phyloP scores from a whole-genome alignment of 1,139 yeast species.

The Pichia sp. region DNA sequence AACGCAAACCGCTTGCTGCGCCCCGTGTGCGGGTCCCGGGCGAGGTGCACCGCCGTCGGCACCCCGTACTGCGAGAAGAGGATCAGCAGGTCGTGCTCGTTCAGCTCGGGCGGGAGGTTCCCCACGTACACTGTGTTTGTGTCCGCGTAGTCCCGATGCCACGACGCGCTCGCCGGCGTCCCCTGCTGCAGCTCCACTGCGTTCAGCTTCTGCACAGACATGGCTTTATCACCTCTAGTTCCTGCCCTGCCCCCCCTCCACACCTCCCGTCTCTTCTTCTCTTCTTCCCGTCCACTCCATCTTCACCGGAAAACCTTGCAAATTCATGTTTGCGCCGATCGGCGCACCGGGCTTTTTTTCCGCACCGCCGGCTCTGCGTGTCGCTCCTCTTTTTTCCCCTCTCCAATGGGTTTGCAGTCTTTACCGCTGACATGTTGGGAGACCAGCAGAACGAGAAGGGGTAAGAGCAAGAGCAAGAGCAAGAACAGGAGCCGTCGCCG shows the following conservation, averaged over 20 bases:
- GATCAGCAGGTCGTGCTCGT: conserved; percentile 69
- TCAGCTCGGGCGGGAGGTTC: conserved; percentile 58
- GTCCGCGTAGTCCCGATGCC: conserved; percentile 85
- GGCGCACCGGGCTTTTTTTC: background rate
- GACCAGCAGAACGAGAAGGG: background rate
- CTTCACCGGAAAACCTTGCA: background rate
- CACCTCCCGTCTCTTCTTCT: background rate
- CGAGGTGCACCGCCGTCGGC: conserved; percentile 71
- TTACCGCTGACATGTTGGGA: conserved; percentile 1
- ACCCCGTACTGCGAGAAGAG: conserved; percentile 89
- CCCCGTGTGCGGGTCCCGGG: conserved; percentile 66
- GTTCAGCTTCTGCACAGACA: conserved; percentile 41
- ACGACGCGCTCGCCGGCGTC: conserved; percentile 62
- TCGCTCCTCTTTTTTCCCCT: conserved; percentile 5
- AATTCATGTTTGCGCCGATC: conserved; percentile 7
- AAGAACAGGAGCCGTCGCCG: too few relatives aligned
- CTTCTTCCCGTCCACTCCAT: background rate
- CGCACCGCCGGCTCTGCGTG: background rate
- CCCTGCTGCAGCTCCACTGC: conserved; percentile 61
- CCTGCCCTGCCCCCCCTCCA: background rate
- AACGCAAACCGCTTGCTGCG: conserved; percentile 75
- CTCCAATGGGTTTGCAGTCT: background rate
- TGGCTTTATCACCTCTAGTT: background rate
- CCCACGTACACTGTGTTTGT: conserved; percentile 67
- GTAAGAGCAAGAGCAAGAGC: background rate